Base-by-base conservation (phyloP, 2,329 filamentous ascomycete genomes). In the Albophoma yamanashiensis region DNA sequence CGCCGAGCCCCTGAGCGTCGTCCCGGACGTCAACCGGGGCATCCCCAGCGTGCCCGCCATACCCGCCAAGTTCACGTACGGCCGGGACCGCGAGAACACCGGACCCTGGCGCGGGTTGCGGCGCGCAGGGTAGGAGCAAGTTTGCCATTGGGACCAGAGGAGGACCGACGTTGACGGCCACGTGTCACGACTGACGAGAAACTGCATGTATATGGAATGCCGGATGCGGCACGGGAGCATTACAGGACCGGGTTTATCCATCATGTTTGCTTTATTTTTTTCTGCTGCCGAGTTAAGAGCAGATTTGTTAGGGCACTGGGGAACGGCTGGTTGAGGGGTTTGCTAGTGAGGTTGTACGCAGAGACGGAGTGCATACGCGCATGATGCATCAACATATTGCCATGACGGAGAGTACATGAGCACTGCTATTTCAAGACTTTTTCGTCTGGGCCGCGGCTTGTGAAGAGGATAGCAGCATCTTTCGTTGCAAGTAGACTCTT, bases 21-120 rank as follows among this genome's bases (percentile, higher is more conserved):
- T 78, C 39, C 75, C 79, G 7, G 76, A 79, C 64, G 72, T 68
- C 55, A 80, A 81, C 63, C 72, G 75, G 42, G 79, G 78, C 20
- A 77, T 79, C 55, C 78, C 78, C 3, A 71, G 66, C 36, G 74
- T 80, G 53, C 76, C 79, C 31, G 69, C 69, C 40, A 77, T 80
- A 38, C 76, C 80, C 15, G 69, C 72, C 59, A 75, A 77, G 63
- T 81, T 76, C 58, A 67, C 67, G 12, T 69, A 69, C 60, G 68
- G 70, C 27, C 66, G 73, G 63, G 71, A 75, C 58, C 60, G 68
- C 36, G 73, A 75, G 67, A 74, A 73, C 58, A 62, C 63, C 17
- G 66, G 62, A 47, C 71, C 71, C 8, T 70, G 71, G 68, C 60
- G 70, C 56, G 68, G 67, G 25, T 63, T 71, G 56, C 64, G 66